Conservation (phyloP, 106 monocot genomes). For the Triglochin maritima region DNA sequence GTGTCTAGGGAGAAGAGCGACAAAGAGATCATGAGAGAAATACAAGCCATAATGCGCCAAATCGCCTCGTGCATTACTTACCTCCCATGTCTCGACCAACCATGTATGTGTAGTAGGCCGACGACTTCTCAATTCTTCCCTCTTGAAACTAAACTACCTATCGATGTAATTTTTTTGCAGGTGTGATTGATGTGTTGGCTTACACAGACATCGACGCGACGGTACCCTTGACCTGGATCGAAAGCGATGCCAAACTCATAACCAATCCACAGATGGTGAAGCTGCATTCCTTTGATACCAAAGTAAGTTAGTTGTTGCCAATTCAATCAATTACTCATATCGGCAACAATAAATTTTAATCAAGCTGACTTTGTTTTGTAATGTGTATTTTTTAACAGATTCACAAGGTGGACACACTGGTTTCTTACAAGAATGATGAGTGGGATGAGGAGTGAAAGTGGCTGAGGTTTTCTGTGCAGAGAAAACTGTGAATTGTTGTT, state of each 20-base stretch:
- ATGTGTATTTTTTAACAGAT: conserved; percentile 26
- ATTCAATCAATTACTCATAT: not conserved
- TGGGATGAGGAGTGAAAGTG: conserved; percentile 50
- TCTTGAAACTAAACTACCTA: too few species aligned
- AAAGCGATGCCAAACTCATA: conserved; percentile 93
- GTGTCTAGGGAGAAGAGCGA: conserved; percentile 80
- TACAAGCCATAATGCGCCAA: conserved; percentile 98
- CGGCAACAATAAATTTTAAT: not conserved
- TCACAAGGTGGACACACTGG: conserved; percentile 77
- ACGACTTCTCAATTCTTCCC: not conserved
- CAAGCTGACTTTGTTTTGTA: not conserved
- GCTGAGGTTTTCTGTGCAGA: not conserved
- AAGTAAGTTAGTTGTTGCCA: conserved; percentile 15
- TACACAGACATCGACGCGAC: conserved; percentile 82
- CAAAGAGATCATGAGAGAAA: conserved; percentile 98
- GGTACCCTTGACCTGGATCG: conserved; percentile 78
- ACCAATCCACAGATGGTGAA: conserved; percentile 95
- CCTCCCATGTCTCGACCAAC: conserved; percentile 91
- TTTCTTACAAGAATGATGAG: conserved; percentile 87
- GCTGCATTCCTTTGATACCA: conserved; percentile 91
- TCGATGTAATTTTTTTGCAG: conserved; percentile 14
- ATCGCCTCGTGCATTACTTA: conserved; percentile 94
- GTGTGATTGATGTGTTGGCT: conserved; percentile 86
- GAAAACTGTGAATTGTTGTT: too few species aligned
- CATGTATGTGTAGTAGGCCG: conserved; percentile 39